A percentile compares a stretch with the other conserved stretches of the same genome.
These are phyloP conservation scores for Aspergillus sp. DNA, from an alignment of 2,329 filamentous ascomycete species.

Conservation along the genomic window DNA sequence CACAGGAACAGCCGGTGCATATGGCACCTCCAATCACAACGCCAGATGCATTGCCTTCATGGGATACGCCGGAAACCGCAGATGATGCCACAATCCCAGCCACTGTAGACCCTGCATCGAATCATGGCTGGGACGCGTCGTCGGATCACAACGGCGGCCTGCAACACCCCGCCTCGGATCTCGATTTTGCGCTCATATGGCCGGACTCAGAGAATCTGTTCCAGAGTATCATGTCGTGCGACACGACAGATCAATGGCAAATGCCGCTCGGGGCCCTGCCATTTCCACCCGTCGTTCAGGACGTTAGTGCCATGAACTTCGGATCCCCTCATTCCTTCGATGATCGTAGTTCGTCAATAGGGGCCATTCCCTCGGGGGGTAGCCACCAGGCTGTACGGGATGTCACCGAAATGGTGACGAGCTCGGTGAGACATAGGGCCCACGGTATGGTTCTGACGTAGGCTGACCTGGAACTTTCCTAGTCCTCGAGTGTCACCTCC, in stretches of 20 bases:
- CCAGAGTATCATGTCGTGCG: slow-evolving; percentile 43
- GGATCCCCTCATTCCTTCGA: slow-evolving; percentile 37
- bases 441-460: background rate
- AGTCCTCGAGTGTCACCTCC: slow-evolving; percentile 46
- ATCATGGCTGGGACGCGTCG: slow-evolving; percentile 24
- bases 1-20: slow-evolving; percentile 5
- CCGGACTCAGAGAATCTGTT: slow-evolving; percentile 46
- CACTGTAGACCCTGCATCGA: slow-evolving; percentile 17
- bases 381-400: slow-evolving; percentile 45
- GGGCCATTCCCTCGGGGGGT: slow-evolving; percentile 39
- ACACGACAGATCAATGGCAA: slow-evolving; percentile 41
- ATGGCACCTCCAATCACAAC: slow-evolving; percentile 15
- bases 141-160: slow-evolving; percentile 17
- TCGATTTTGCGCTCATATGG: slow-evolving; percentile 45
- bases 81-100: slow-evolving; percentile 15
- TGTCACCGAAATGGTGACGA: slow-evolving; percentile 45
- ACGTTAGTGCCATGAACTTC: slow-evolving; percentile 28
- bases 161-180: slow-evolving; percentile 26
- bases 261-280: slow-evolving; percentile 43
- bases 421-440: slow-evolving; percentile 31
- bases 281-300: slow-evolving; percentile 32
- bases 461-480: slow-evolving; percentile 1
- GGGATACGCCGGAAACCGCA: slow-evolving; percentile 24
- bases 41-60: slow-evolving; percentile 20
- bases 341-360: slow-evolving; percentile 35